Conservation (phyloP, 2,329 filamentous ascomycete genomes). For the Paracorniculantispora psalliotae region DNA sequence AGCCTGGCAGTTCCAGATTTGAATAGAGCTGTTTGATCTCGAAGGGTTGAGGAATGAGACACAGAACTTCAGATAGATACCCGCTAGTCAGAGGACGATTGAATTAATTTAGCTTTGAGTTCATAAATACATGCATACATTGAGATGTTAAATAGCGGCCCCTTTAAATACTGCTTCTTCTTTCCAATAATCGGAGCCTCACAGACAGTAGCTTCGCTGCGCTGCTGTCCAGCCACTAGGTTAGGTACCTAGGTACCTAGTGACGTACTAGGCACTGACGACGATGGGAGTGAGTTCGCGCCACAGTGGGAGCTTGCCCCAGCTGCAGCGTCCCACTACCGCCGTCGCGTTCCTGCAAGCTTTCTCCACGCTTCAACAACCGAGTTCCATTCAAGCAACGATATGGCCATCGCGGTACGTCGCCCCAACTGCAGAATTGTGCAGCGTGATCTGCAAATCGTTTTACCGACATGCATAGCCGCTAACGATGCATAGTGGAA, state of each 20-base stretch:
- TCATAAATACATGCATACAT: neutral
- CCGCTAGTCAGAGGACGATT: conserved; percentile 4
- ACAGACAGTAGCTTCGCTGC: no score
- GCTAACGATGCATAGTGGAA: conserved; percentile 66
- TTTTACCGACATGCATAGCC: no score
- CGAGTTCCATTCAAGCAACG: conserved; percentile 13
- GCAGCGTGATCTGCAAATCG: no score
- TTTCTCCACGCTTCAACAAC: neutral
- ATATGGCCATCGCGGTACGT: conserved; percentile 23
- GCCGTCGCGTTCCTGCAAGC: conserved; percentile 7
- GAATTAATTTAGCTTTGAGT: neutral
- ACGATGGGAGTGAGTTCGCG: no score
- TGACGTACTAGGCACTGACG: no score
- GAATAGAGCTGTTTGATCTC: neutral
- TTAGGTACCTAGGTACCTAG: no score
- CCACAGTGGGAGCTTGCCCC: conserved; percentile 11
- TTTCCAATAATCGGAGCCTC: no score
- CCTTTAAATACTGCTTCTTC: neutral
- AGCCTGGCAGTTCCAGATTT: neutral
- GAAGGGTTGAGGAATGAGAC: neutral
- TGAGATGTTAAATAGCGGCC: no score
- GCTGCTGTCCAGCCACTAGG: no score
- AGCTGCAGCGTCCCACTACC: conserved; percentile 7
- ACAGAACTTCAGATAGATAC: conserved; percentile 5
- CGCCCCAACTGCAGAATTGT: neutral